Evolutionary conservation across 2,329 filamentous ascomycete species (phyloP).

Genomic region (Nemania sp.): DNA sequence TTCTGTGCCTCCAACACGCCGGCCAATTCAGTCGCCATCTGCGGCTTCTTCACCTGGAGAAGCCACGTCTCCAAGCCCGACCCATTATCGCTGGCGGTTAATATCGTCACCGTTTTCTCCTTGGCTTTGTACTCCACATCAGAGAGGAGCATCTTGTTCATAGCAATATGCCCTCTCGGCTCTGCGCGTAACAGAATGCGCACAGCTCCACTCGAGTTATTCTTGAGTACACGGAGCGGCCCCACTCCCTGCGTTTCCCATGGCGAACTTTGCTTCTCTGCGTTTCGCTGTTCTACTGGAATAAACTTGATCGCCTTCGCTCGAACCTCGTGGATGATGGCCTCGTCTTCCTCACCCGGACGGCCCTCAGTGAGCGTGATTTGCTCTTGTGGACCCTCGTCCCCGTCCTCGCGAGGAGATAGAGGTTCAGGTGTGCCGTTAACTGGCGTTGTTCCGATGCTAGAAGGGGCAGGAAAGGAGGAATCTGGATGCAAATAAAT

Average conservation of each 20-base stretch:
- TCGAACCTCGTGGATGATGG: constrained; percentile 68
- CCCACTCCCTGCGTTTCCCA: constrained; percentile 76
- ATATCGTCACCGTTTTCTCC: constrained; percentile 63
- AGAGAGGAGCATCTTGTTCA: constrained; percentile 70
- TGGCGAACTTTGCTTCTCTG: constrained; percentile 54
- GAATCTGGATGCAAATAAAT: constrained; percentile 30
- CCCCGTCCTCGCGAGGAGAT: constrained; percentile 48
- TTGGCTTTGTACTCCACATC: constrained; percentile 64
- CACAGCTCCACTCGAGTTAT: constrained; percentile 68
- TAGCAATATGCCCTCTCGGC: constrained; percentile 70
- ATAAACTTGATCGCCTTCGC: constrained; percentile 70
- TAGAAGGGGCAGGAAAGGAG: constrained; percentile 59
- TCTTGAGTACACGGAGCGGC: constrained; percentile 70
- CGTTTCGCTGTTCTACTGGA: constrained; percentile 49
- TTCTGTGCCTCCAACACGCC: constrained; percentile 57
- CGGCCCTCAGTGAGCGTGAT: constrained; percentile 69
- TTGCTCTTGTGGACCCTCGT: constrained; percentile 65
- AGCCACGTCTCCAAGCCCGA: constrained; percentile 69
- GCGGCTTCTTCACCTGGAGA: constrained; percentile 66
- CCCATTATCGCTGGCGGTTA: constrained; percentile 60
- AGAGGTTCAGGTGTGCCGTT: constrained; percentile 62
- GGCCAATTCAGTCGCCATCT: constrained; percentile 55
- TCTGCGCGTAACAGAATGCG: constrained; percentile 75
- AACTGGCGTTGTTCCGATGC: constrained; percentile 62
- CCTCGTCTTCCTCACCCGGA: constrained; percentile 73